A percentile compares a stretch with the other conserved stretches of the same genome.
Evolutionary conservation across 768 basidiomycete species (phyloP).

Genomic region (Cyclocybe aegerita): DNA sequence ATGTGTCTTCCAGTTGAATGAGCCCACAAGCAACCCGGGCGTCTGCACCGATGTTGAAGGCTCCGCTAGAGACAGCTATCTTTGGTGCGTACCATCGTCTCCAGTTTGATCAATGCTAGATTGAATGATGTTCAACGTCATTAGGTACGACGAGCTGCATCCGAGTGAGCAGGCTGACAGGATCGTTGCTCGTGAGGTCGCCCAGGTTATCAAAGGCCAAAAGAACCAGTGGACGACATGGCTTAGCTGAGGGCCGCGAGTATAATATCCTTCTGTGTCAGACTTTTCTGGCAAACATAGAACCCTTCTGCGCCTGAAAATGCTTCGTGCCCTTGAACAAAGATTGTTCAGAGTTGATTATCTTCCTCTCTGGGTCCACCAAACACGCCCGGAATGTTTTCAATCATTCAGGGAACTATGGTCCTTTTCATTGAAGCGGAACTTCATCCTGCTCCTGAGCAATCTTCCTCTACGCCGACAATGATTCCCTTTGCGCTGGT

Average conservation of each 20-base stretch:
- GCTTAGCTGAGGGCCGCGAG: slow-evolving; percentile 35
- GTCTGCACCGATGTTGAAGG: slow-evolving; percentile 39
- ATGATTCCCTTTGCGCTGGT: too few species aligned
- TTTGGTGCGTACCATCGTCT: slow-evolving; percentile 44
- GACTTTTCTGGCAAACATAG: neutral
- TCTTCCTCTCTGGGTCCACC: too few species aligned
- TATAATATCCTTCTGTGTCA: neutral
- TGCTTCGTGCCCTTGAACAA: too few species aligned
- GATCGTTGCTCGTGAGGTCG: slow-evolving; percentile 51
- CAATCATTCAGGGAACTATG: too few species aligned
- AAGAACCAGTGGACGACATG: slow-evolving; percentile 48
- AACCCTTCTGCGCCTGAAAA: neutral
- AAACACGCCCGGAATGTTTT: neutral
- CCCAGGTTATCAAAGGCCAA: slow-evolving; percentile 43
- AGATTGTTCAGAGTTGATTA: too few species aligned
- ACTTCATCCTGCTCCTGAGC: too few species aligned
- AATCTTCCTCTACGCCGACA: too few species aligned
- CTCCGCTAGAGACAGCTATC: slow-evolving; percentile 52
- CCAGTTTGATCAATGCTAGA: neutral
- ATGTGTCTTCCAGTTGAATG: slow-evolving; percentile 42
- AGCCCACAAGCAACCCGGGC: slow-evolving; percentile 20
- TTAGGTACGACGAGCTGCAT: slow-evolving; percentile 57
- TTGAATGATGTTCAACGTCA: slow-evolving; percentile 5
- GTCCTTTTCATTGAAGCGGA: too few species aligned
- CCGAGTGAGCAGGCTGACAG: slow-evolving; percentile 59